Evolutionary conservation across 225 moss, liverwort and hornwort species (phyloP).

Genomic region (Takakia lepidozioides): DNA sequence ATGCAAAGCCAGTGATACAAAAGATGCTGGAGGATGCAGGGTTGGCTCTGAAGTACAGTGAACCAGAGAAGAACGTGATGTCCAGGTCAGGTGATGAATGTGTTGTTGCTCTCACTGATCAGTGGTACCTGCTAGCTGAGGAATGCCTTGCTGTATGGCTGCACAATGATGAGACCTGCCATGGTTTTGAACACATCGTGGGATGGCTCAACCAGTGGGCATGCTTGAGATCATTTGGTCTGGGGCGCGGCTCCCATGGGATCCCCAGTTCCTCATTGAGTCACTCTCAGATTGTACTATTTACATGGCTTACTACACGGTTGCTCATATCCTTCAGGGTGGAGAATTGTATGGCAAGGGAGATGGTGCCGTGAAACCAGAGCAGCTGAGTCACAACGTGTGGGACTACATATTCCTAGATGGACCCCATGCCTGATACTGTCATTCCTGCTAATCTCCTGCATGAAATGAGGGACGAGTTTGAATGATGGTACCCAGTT

Average conservation of each 20-base stretch:
- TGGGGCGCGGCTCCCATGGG: slow-evolving; percentile 97
- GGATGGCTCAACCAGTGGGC: slow-evolving; percentile 97
- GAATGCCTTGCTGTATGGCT: slow-evolving; percentile 31
- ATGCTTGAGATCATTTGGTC: slow-evolving; percentile 86
- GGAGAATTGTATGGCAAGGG: slow-evolving; percentile 74
- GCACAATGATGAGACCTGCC: slow-evolving; percentile 28
- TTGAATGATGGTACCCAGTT: slow-evolving; percentile 93
- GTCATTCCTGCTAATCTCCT: slow-evolving; percentile 50
- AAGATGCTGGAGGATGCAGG: slow-evolving; percentile 29
- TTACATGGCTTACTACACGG: slow-evolving; percentile 96
- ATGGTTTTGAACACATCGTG: slow-evolving; percentile 61
- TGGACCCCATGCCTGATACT: slow-evolving; percentile 63
- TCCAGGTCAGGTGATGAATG: slow-evolving; percentile 53
- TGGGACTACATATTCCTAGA: slow-evolving; percentile 82
- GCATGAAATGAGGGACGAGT: slow-evolving; percentile 73
- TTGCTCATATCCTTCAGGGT: slow-evolving; percentile 70
- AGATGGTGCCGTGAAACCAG: slow-evolving; percentile 31
- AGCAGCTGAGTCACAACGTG: slow-evolving; percentile 71
- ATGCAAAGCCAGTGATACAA: slow-evolving; percentile 28
- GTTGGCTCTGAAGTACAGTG: slow-evolving; percentile 33
- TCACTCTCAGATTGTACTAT: slow-evolving; percentile 95
- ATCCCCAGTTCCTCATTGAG: slow-evolving; percentile 80
- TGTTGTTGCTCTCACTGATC: slow-evolving; percentile 50
- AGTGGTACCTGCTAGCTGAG: slow-evolving; percentile 40
- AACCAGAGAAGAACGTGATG: slow-evolving; percentile 51